Evolutionary conservation across 192 early-diverging fungal genomes (phyloP), one percentile per base, ranked within the genome.

Genomic region (Pilaira anomala): DNA sequence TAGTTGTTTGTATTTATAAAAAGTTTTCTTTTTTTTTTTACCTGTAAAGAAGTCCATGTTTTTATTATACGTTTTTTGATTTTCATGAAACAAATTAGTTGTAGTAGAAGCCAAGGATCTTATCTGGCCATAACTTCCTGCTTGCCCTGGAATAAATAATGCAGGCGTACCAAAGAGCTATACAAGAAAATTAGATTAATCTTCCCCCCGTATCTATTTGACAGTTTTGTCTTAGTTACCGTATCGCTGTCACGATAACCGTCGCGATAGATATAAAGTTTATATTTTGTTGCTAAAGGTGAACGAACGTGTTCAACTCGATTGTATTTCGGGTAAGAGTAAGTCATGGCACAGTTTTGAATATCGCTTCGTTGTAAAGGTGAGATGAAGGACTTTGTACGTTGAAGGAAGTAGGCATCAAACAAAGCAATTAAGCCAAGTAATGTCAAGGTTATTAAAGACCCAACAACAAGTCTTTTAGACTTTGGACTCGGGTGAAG

Each of bases 131-230:
- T 90, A 88, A 63, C 90, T 94, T 19, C 96, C 96, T n/a, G 95
- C 92, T 52, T 97, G 92, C 0, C 96, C 96, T 0, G 94, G 96
- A 36, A 98, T 85, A 78, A 98, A 98, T 8, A 98, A 78, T 0
- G 91, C 83, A 1, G 96, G 96, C 22, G 91, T 78, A 28, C 91
- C 87, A 18, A 59, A 76, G 11, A 85, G 81, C 70, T 78, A 57
- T 14, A 19, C 14, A 39, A 40, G 45, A 13, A 51, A 45, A 25
- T 19, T 2, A 18, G 2, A 14, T 22, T 68, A 46, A 3, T 1
- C 26, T 7, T 51, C 3, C 40, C 54, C 51, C 19, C 5, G 36
- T 39, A 55, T 41, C 53, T 48, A 29, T 65, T 13, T 50, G 16
- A 13, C 18, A 52, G 2, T 36, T 48, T 16, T 8, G 57, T 42